Evolutionary conservation across 1,139 yeast genomes (phyloP).

Genomic region (Blastobotrys ciferrii): DNA sequence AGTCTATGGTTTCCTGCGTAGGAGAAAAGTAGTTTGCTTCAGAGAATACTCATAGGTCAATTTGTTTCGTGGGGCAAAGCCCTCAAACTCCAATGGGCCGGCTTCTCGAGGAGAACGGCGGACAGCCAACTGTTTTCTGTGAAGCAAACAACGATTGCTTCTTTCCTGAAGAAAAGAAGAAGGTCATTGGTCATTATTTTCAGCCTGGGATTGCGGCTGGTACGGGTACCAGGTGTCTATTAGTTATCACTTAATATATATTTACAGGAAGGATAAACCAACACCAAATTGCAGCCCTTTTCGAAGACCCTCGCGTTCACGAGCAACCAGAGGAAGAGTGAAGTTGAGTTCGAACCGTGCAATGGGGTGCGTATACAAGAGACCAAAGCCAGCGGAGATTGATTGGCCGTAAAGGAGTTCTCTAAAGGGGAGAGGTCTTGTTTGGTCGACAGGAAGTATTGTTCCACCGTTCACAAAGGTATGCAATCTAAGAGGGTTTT

Average conservation of each 20-base stretch:
- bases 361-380: slow-evolving; percentile 78
- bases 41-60: no score
- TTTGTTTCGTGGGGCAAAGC: no score
- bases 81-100: no score
- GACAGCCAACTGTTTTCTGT: no score
- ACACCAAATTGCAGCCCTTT: slow-evolving; percentile 94
- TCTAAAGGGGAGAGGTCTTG: slow-evolving; percentile 23
- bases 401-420: slow-evolving; percentile 36
- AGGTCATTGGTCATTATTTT: no score
- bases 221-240: no score
- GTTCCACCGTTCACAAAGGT: slow-evolving; percentile 73
- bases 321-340: slow-evolving; percentile 69
- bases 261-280: slow-evolving; percentile 75
- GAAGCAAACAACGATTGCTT: no score
- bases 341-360: slow-evolving; percentile 91
- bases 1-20: no score
- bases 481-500: slow-evolving; percentile 67
- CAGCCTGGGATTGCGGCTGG: no score
- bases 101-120: no score
- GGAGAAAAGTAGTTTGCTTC: no score
- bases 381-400: slow-evolving; percentile 50
- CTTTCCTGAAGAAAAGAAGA: no score
- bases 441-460: slow-evolving; percentile 47
- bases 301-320: slow-evolving; percentile 63
- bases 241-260: background rate